These are phyloP conservation scores for Suillus brevipes DNA, from an alignment of 768 basidiomycete genomes.

Conservation along the genomic window DNA sequence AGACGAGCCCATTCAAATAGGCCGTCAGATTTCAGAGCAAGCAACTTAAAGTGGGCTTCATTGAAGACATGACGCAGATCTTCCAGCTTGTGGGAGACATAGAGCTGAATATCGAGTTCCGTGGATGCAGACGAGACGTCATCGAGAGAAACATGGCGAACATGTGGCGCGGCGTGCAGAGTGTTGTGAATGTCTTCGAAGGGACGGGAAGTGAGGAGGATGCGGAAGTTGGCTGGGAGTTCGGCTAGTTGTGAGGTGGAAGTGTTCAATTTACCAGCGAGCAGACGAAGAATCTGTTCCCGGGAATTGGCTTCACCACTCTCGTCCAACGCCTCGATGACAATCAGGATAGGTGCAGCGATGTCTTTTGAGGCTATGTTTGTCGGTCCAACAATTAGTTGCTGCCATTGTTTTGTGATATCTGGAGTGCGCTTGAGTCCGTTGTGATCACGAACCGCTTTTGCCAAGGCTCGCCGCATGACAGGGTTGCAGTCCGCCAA, in stretches of 20 bases:
- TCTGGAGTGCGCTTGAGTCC: not conserved
- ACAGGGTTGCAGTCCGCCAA: not conserved
- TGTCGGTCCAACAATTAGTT: slow-evolving; percentile 18
- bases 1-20: slow-evolving; percentile 13
- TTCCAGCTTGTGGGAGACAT: not conserved
- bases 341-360: slow-evolving; percentile 21
- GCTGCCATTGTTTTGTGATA: slow-evolving; percentile 15
- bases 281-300: slow-evolving; percentile 14
- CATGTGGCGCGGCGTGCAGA: slow-evolving; percentile 6
- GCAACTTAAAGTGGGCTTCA: not conserved
- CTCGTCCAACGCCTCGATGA: slow-evolving; percentile 28
- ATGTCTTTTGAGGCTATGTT: slow-evolving; percentile 1
- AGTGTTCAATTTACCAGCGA: not conserved
- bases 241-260: not conserved
- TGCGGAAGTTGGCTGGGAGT: slow-evolving; percentile 13
- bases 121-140: not conserved
- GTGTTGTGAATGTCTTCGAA: slow-evolving; percentile 7
- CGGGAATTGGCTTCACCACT: slow-evolving; percentile 12
- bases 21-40: slow-evolving; percentile 6
- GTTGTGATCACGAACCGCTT: not conserved
- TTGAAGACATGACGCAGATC: not conserved
- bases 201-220: slow-evolving; percentile 19
- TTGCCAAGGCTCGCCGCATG: not conserved
- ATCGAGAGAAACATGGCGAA: slow-evolving; percentile 3
- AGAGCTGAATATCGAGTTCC: slow-evolving; percentile 5